Conservation (phyloP, 2,329 filamentous ascomycete genomes). For the Botryotinia convoluta region DNA sequence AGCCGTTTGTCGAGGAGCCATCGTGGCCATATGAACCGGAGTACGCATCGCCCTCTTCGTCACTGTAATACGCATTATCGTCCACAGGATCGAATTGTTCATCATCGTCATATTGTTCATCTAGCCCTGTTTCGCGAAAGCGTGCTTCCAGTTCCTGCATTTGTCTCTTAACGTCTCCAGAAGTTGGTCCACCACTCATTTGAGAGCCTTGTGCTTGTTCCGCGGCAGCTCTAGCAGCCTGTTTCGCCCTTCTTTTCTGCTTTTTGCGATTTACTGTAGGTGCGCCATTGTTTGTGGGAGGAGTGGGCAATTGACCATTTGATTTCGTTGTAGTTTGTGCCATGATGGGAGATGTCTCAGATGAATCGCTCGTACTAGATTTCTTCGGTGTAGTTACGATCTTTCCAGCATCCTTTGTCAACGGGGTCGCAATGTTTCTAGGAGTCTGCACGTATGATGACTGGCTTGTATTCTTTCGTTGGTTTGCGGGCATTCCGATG, state of each 20-base stretch:
- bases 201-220: conserved; percentile 30
- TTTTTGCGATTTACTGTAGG: conserved; percentile 83
- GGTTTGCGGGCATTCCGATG: conserved; percentile 51
- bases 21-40: conserved; percentile 38
- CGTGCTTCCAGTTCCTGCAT: conserved; percentile 35
- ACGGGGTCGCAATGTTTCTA: conserved; percentile 58
- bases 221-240: conserved; percentile 38
- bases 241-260: conserved; percentile 87
- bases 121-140: conserved; percentile 33
- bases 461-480: conserved; percentile 49
- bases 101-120: conserved; percentile 33
- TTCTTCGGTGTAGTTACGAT: conserved; percentile 64
- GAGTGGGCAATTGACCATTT: conserved; percentile 34
- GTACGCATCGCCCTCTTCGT: conserved; percentile 46
- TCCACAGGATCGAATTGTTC: conserved; percentile 46
- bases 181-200: conserved; percentile 28
- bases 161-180: conserved; percentile 27
- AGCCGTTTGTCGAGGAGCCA: conserved; percentile 37
- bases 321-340: conserved; percentile 36
- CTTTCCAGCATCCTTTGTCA: conserved; percentile 67
- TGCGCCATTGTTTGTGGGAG: conserved; percentile 36
- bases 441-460: conserved; percentile 52
- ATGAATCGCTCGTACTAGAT: conserved; percentile 48
- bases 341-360: conserved; percentile 51
- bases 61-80: conserved; percentile 56